Evolutionary conservation across 2,329 filamentous ascomycete species (phyloP).

Genomic region (Lojkania enalia): DNA sequence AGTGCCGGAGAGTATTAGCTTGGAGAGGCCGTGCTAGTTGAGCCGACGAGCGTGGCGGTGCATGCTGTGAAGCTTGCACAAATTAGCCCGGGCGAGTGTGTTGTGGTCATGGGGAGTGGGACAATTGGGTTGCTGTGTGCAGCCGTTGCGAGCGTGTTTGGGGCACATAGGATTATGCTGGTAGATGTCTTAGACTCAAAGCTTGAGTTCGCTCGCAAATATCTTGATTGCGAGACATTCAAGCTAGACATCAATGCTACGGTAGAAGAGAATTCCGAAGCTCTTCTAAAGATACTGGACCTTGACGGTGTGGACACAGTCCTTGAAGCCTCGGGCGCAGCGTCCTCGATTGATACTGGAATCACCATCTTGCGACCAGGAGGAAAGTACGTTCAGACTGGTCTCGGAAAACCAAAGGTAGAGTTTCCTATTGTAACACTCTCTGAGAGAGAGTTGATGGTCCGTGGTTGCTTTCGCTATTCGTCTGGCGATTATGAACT

Average conservation of each 20-base stretch:
- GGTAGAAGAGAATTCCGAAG: slow-evolving; percentile 21
- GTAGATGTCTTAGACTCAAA: slow-evolving; percentile 79
- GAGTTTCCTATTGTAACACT: slow-evolving; percentile 91
- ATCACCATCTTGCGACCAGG: slow-evolving; percentile 89
- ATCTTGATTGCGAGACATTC: slow-evolving; percentile 54
- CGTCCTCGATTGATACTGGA: slow-evolving; percentile 80
- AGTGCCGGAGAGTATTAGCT: slow-evolving; percentile 17
- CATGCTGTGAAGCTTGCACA: slow-evolving; percentile 14
- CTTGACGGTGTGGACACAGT: slow-evolving; percentile 72
- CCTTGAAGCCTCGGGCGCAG: slow-evolving; percentile 90
- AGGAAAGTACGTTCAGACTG: slow-evolving; percentile 93
- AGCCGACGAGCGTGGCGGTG: slow-evolving; percentile 24
- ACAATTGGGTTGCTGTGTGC: slow-evolving; percentile 78
- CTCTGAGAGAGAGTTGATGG: slow-evolving; percentile 76
- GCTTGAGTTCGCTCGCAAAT: slow-evolving; percentile 72
- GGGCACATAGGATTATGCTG: slow-evolving; percentile 73
- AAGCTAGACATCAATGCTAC: background rate
- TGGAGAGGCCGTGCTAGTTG: slow-evolving; percentile 24
- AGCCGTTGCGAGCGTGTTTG: slow-evolving; percentile 77
- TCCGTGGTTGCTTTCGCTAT: slow-evolving; percentile 40
- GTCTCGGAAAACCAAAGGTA: slow-evolving; percentile 90
- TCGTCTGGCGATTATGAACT: slow-evolving; percentile 37
- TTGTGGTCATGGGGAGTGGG: slow-evolving; percentile 48
- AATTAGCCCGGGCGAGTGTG: slow-evolving; percentile 30
- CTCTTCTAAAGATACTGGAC: slow-evolving; percentile 53